Base-by-base conservation (phyloP, 441 rosid species). In the Macaranga tanarius region DNA sequence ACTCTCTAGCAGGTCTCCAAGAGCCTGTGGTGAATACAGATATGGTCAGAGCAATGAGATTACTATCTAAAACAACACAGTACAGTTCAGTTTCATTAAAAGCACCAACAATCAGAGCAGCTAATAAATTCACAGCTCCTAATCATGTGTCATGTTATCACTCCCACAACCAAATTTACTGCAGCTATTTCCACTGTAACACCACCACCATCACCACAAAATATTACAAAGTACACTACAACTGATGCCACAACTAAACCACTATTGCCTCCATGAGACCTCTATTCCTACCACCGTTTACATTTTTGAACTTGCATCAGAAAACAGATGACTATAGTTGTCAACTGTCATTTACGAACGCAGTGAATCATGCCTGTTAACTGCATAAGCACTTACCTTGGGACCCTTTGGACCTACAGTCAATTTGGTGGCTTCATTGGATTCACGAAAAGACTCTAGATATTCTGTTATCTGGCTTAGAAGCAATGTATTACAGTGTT, bases 1-100 rank as follows among this genome's bases (percentile, higher is more conserved):
- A 80, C 99, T 93, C 81, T 95, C 98, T 82, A 95, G 84, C 81
- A 93, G 19, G 77, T 95, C 99, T 50, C 97, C 99, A 76, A 93
- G 98, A 79, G 89, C 92, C 99, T 92, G 79, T 48, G 72, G 75
- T 72, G 69, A 70, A 75, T 51, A 75, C 51, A 80, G 75, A 52
- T 67, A 50, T 40, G 48, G 58, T 67, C 60, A 61, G 63, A 64
- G 26, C 69, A 67, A 47, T 7, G 17, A 61, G 23, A 23, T 55
- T 28, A 15, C 55, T 17, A 19, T 25, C 38, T 9, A 11, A 31
- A 69, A 26, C 6, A 50, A 20, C 19, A 20, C 48, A 47, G 34
- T 9, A 60, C 52, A 52, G 59, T 44, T 40, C 11, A 71, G 19
- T 13, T 47, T 40, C 70, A 72, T 25, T 10, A 56, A 59, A 25